A percentile compares a stretch with the other conserved stretches of the same genome.
Conservation (phyloP, 2,329 filamentous ascomycete species). For the Cladophialophora bantiana region DNA sequence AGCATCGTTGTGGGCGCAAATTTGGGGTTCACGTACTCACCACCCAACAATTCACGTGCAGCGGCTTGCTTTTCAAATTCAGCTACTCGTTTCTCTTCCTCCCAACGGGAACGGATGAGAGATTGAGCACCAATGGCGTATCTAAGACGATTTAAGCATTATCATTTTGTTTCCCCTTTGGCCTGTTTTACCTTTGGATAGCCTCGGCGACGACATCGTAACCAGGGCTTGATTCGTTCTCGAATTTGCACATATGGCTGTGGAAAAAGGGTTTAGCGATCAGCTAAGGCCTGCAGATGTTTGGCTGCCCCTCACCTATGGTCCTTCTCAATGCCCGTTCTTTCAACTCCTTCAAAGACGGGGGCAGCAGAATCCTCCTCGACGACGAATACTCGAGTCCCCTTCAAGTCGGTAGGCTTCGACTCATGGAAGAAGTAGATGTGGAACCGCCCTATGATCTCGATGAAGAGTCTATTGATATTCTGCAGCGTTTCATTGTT, state of each 20-base stretch:
- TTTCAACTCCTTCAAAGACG: constrained; percentile 71
- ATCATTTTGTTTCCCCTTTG: not conserved
- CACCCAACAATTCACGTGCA: constrained; percentile 48
- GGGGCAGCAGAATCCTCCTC: constrained; percentile 74
- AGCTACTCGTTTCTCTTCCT: constrained; percentile 59
- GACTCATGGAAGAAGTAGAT: constrained; percentile 81
- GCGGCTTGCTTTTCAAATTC: constrained; percentile 47
- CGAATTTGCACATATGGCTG: constrained; percentile 75
- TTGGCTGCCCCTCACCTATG: constrained; percentile 49
- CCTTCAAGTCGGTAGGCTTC: constrained; percentile 72
- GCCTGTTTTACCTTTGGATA: constrained; percentile 41
- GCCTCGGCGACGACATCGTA: constrained; percentile 63
- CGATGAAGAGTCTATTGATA: constrained; percentile 75
- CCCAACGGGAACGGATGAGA: constrained; percentile 65
- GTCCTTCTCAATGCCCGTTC: constrained; percentile 77
- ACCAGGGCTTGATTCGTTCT: constrained; percentile 68
- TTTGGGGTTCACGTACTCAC: constrained; percentile 38
- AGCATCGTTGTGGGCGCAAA: constrained; percentile 3
- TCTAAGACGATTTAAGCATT: constrained; percentile 41
- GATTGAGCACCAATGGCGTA: constrained; percentile 61
- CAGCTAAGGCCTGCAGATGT: not conserved
- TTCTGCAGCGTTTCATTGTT: constrained; percentile 77
- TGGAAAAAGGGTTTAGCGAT: not conserved
- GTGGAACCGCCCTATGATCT: constrained; percentile 73
- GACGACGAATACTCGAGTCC: constrained; percentile 69